Evolutionary conservation across 169 alveolate genomes (phyloP).

Genomic region (Plasmodium blacklocki): DNA sequence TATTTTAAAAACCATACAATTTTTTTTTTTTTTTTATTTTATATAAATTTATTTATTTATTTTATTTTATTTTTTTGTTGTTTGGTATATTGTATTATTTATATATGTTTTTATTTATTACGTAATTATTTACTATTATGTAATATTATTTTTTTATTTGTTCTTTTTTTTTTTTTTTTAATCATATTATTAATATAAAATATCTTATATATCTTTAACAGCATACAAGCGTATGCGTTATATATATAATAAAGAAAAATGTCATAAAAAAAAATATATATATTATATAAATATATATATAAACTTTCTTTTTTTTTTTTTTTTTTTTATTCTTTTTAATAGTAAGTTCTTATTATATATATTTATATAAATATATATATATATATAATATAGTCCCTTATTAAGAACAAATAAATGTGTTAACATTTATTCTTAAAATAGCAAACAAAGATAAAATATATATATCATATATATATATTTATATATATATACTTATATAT

Average conservation of each 20-base stretch:
- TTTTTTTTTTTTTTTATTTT: too few species aligned
- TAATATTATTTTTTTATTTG: background rate
- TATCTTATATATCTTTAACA: background rate
- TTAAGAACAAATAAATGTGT: too few species aligned
- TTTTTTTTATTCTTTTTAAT: background rate
- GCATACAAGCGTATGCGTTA: slow-evolving; percentile 67
- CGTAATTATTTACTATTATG: background rate
- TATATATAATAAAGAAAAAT: background rate
- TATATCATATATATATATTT: too few species aligned
- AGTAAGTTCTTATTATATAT: too few species aligned
- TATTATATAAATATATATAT: background rate
- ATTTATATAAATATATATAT: too few species aligned
- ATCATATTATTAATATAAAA: background rate
- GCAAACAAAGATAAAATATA: too few species aligned
- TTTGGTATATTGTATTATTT: slow-evolving; percentile 9
- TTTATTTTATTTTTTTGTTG: background rate
- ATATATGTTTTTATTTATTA: slow-evolving; percentile 16
- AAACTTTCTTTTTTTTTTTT: slow-evolving; percentile 14
- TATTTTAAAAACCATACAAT: too few species aligned
- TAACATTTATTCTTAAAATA: too few species aligned
- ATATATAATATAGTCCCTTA: too few species aligned
- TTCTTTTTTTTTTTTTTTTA: slow-evolving; percentile 10
- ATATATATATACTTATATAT: too few species aligned
- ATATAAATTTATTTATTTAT: background rate
- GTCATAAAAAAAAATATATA: slow-evolving; percentile 5